Base-by-base conservation (phyloP, 169 alveolate genomes). In the Plasmodium chabaudi region DNA sequence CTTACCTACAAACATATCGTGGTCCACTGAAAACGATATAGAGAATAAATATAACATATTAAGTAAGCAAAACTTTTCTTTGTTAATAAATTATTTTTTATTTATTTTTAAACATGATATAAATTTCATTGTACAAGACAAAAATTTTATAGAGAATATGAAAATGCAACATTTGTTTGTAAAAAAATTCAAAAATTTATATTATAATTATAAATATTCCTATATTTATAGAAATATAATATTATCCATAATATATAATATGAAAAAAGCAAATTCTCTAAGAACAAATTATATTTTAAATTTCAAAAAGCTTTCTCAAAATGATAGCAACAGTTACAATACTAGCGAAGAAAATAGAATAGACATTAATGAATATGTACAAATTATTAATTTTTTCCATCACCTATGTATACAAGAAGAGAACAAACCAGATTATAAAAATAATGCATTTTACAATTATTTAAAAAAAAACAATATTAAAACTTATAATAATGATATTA, bases 121-220 rank as follows among this genome's bases (percentile, higher is more conserved):
- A 69, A 79, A 55, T 39, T 39, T 79, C 13, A 34, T 79, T 23
- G 60, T 49, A 9, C 55, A 47, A 39, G 89, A 79, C 23, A 69
- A 57, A 47, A 60, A 15, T 61, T 79, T 67, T 46, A 13, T 65
- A 56, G 82, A 64, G 19, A 13, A 27, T 5, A 57, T 79, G 27
- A 46, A 13, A n/a, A 21, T 79, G 72, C 89, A 79, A 27, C 82
- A 65, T 79, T 34, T 53, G 1, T 68, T 61, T 61, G 82, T 67
- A 6, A 79, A 79, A 47, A 79, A 79, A 56, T 79, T 67, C 34
- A 79, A 79, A 79, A 67, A 49, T 27, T 61, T 47, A 17, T 79
- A 79, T 60, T 79, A 79, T 61, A 79, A 67, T 61, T 79, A 65
- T 64, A 79, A 79, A 17, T 79, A 79, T 49, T 57, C 73, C 17